Evolutionary conservation across 2,329 filamentous ascomycete species (phyloP), one percentile per base, ranked within the genome.

Genomic region (Claviceps pazoutovae): DNA sequence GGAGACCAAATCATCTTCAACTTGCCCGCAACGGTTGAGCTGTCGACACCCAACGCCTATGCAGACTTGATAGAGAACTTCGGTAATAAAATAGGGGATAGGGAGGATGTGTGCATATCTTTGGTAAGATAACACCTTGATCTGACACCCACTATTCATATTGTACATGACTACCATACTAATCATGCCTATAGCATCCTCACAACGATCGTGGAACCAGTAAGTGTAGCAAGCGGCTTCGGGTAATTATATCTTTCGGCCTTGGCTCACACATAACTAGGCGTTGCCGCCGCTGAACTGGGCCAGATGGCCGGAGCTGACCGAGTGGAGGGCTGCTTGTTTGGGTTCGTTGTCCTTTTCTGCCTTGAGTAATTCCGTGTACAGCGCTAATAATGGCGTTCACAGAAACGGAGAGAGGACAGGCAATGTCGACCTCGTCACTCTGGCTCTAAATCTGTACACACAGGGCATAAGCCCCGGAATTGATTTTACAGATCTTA

Each of bases 1-100:
- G 45, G 45, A 5, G 83, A 82, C 60, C 87, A 84, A 47, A 88
- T 98, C 67, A 95, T 98, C 65, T 93, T 98, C 76, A 97, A 97
- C 72, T 76, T 98, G 49, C 91, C 93, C 0, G 91, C 93, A 1
- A 98, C 93, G 0, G 91, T 97, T 38, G 93, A 98, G 71, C 83
- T 96, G 82, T 72, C 88, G 0, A 96, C 93, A 1, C 90, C 90
- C 37, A 98, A 98, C 65, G 79, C 96, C 47, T 98, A 93, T 66
- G 93, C 93, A 48, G 93, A 98, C 64, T 86, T 94, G 71, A 87
- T 98, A 56, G 93, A 98, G 67, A 95, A 88, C 71, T 98, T 98
- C 69, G 95, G 88, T 73, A 80, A 76, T 50, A 77, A 91, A 65
- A 89, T 97, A 63, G 77, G 78, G 0, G 86, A 95, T 67, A 77